Evolutionary conservation across 1,284 basidiomycete species (phyloP).

Genomic region (Trichosporon coremiiforme): DNA sequence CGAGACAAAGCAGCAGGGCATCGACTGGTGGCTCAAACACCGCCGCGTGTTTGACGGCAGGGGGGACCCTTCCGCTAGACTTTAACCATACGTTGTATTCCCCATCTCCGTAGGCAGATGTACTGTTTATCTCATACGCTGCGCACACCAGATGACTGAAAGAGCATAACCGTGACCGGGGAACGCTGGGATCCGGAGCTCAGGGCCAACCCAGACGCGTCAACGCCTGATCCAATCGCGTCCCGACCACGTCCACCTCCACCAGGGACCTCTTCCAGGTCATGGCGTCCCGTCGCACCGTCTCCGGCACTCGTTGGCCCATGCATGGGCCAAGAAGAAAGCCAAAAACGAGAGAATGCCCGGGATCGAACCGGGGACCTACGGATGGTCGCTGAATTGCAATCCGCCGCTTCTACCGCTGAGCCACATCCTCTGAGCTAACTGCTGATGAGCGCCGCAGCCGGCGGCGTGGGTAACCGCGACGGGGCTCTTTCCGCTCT

Average conservation of each 20-base stretch:
- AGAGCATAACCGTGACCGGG: neutral
- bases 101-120: neutral
- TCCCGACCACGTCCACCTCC: neutral
- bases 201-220: neutral
- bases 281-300: neutral
- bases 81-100: constrained; percentile 5
- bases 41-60: constrained; percentile 28
- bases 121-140: neutral
- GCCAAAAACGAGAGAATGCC: constrained; percentile 13
- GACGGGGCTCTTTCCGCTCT: neutral
- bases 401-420: constrained; percentile 17
- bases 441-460: neutral
- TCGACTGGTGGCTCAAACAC: constrained; percentile 47
- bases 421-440: constrained; percentile 10
- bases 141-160: too few relatives aligned
- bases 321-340: constrained; percentile 1
- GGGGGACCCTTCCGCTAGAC: constrained; percentile 18
- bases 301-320: neutral
- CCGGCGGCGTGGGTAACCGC: neutral
- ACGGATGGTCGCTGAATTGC: constrained; percentile 8
- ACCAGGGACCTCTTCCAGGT: neutral
- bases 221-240: neutral
- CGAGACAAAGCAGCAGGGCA: constrained; percentile 36
- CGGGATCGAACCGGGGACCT: constrained; percentile 17
- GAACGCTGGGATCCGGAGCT: neutral